phyloP scores from a whole-genome alignment of 805 yeast species.

The Kazachstania martiniae region DNA sequence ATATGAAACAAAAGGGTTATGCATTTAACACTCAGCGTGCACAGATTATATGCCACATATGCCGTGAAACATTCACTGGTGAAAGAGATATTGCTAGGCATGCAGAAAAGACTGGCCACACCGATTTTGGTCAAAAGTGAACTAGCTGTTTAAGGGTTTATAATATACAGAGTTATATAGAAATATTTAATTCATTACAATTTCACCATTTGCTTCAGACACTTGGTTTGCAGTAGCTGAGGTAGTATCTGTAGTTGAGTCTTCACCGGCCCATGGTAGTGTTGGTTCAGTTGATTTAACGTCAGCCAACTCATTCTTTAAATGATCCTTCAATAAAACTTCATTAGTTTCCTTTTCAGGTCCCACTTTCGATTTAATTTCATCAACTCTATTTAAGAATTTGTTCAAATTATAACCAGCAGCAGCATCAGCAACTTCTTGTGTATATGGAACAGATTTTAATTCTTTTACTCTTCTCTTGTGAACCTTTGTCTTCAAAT shows the following conservation, averaged over 20 bases:
- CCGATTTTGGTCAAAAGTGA: slow-evolving; percentile 44
- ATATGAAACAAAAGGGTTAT: slow-evolving; percentile 42
- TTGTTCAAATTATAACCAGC: slow-evolving; percentile 65
- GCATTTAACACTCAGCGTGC: slow-evolving; percentile 57
- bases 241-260: neutral
- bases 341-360: slow-evolving; percentile 38
- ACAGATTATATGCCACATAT: slow-evolving; percentile 44
- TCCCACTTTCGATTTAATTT: slow-evolving; percentile 42
- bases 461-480: slow-evolving; percentile 76
- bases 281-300: slow-evolving; percentile 26
- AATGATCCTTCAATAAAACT: slow-evolving; percentile 23
- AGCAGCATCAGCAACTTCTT: slow-evolving; percentile 85
- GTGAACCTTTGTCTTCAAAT: slow-evolving; percentile 67
- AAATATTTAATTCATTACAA: slow-evolving; percentile 1
- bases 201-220: neutral
- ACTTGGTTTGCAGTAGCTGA: neutral
- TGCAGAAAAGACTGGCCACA: slow-evolving; percentile 52
- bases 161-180: too few species aligned
- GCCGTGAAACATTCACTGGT: slow-evolving; percentile 43
- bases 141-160: neutral
- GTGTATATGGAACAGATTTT: slow-evolving; percentile 72
- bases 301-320: slow-evolving; percentile 17
- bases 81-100: slow-evolving; percentile 57
- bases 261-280: slow-evolving; percentile 15
- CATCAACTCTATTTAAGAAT: slow-evolving; percentile 53